Base-by-base conservation (phyloP, 2,329 filamentous ascomycete species). In the Pochonia chlamydosporia region DNA sequence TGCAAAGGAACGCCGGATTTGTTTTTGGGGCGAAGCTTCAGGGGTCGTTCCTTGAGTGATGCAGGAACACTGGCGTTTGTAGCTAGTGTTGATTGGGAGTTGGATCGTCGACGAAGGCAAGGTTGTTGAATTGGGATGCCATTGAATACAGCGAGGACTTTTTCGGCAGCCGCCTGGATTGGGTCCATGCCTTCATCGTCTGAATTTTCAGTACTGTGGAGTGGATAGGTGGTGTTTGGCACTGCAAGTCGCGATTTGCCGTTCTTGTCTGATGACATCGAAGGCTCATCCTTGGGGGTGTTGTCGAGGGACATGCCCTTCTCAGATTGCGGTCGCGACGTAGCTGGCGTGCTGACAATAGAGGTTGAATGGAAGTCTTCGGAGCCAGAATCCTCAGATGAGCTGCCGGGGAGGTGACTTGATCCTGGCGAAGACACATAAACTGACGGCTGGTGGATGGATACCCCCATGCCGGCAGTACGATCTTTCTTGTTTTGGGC, bases 321-420 rank as follows among this genome's bases (percentile, higher is more conserved):
- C 44, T 68, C 67, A 1, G 69, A 72, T 41, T 70, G 63, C 0
- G 69, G 66, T 11, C 68, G 62, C 1, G 69, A 70, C 0, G 64
- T 67, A 45, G 68, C 61, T 1, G 69, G 69, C 4, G 69, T 72
- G 46, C 66, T 67, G 16, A 62, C 57, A 7, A 54, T 54, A 1
- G 66, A 66, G 0, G 60, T 47, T 5, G 67, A 65, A 16, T 62
- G 65, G 11, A 66, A 58, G 4, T 64, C 66, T 4, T 71, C 69
- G 1, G 63, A 68, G 43, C 62, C 64, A 4, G 67, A 68, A 7
- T 65, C 65, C 1, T 69, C 66, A 1, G 65, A 66, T 2, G 64
- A 66, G 47, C 63, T 64, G 3, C 42, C 44, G 3, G 49, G 45
- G 18, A 45, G n/a, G 8, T 43, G 31, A 48, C 47, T 3, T 50